These are phyloP conservation scores for Protoeuglena noctilucae DNA, from an alignment of 139 green algal genomes.

Conservation along the genomic window DNA sequence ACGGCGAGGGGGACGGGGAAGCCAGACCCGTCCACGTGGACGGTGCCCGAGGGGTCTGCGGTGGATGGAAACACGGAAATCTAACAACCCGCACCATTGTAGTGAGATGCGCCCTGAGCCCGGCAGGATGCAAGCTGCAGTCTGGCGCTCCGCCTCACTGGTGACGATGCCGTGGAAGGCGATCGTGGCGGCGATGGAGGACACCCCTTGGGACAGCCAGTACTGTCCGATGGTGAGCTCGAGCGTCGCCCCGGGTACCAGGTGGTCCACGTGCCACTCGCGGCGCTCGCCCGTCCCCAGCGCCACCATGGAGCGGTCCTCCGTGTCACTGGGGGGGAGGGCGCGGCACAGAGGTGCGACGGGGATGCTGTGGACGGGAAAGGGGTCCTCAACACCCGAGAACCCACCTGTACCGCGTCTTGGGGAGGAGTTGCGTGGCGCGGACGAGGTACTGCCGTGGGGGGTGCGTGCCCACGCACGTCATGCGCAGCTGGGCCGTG, in stretches of 20 bases:
- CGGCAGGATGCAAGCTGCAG: no score
- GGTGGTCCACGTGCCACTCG: conserved; percentile 15
- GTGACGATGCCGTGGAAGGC: conserved; percentile 47
- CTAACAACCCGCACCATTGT: no score
- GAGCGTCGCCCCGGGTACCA: conserved; percentile 37
- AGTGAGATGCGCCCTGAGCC: no score
- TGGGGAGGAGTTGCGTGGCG: conserved; percentile 38
- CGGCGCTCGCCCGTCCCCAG: conserved; percentile 11
- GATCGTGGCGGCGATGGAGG: conserved; percentile 33
- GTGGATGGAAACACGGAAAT: no score
- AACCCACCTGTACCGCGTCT: conserved; percentile 43
- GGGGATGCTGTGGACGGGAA: no score
- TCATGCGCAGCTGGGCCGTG: conserved; percentile 56
- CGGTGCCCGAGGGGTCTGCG: no score
- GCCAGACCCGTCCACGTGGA: conserved; percentile 16
- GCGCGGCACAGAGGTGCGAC: no score
- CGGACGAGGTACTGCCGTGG: conserved; percentile 26
- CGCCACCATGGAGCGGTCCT: conserved; percentile 24
- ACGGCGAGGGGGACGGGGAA: conserved; percentile 16
- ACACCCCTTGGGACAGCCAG: conserved; percentile 39
- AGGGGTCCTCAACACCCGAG: no score
- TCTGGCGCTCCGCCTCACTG: no score
- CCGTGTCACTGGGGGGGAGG: no score
- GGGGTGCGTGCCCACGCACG: conserved; percentile 7
- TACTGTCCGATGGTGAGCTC: conserved; percentile 71